Percentiles rank a stretch among this genome's conserved stretches.
These are phyloP conservation scores for Coemansia brasiliensis DNA, from an alignment of 192 early-diverging fungal genomes.

Conservation along the genomic window DNA sequence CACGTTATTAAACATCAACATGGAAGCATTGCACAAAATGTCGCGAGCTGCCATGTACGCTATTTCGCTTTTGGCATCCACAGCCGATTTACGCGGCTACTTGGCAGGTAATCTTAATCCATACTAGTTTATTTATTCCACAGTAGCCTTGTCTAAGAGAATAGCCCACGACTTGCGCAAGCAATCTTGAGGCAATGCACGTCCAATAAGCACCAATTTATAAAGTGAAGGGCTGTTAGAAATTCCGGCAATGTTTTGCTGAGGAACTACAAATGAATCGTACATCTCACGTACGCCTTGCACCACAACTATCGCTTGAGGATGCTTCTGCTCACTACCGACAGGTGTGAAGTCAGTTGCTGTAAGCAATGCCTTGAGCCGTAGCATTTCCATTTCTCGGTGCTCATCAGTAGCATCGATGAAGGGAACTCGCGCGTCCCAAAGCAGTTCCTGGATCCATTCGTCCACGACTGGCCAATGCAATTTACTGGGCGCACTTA, in stretches of 20 bases:
- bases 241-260: neutral
- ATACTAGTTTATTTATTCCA: constrained; percentile 11
- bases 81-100: constrained; percentile 17
- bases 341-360: constrained; percentile 40
- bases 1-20: constrained; percentile 63
- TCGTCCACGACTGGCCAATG: constrained; percentile 60
- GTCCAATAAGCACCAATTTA: constrained; percentile 49
- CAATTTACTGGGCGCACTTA: constrained; percentile 55
- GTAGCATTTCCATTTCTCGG: constrained; percentile 54
- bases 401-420: neutral
- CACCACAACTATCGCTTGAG: constrained; percentile 52
- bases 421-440: constrained; percentile 61
- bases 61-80: constrained; percentile 23
- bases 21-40: constrained; percentile 56
- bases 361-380: constrained; percentile 60
- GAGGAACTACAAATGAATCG: constrained; percentile 54
- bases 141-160: constrained; percentile 22
- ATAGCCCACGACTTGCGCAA: constrained; percentile 32
- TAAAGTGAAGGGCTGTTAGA: neutral
- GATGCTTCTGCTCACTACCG: constrained; percentile 15
- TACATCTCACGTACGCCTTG: constrained; percentile 70
- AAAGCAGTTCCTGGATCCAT: constrained; percentile 76
- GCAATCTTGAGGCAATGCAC: constrained; percentile 30
- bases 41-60: constrained; percentile 55
- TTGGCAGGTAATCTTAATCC: constrained; percentile 1